phyloP scores from a whole-genome alignment of 2,329 filamentous ascomycete genomes.

The Pseudocercospora cruenta region DNA sequence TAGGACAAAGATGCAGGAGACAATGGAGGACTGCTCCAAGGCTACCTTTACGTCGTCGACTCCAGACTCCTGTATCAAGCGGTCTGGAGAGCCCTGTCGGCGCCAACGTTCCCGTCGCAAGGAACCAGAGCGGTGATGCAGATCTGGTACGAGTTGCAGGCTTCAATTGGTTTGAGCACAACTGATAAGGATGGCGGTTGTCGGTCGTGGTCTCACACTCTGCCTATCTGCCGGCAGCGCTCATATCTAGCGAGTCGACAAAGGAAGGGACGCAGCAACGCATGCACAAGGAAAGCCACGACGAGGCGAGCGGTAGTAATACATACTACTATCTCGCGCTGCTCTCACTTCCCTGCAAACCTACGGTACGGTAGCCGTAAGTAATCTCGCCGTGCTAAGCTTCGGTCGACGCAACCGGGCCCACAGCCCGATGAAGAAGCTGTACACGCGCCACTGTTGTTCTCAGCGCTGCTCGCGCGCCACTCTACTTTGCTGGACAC shows the following conservation, averaged over 20 bases:
- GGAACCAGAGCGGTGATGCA: conserved; percentile 25
- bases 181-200: conserved; percentile 1
- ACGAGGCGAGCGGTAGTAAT: conserved; percentile 3
- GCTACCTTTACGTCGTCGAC: conserved; percentile 5
- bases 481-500: background rate
- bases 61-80: conserved; percentile 28
- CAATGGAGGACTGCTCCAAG: conserved; percentile 7
- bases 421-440: background rate
- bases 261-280: conserved; percentile 6
- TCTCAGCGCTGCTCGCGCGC: background rate
- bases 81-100: conserved; percentile 33
- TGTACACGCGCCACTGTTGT: conserved; percentile 1
- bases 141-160: conserved; percentile 14
- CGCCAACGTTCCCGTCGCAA: conserved; percentile 29
- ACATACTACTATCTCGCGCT: background rate
- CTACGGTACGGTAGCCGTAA: background rate
- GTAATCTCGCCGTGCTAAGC: background rate
- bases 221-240: conserved; percentile 2
- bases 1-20: conserved; percentile 15
- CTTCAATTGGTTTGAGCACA: conserved; percentile 5
- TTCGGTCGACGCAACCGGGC: background rate
- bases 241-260: background rate
- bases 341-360: background rate
- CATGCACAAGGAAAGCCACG: background rate
- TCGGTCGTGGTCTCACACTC: conserved; percentile 2